Percentiles rank a stretch among this genome's conserved stretches.
Evolutionary conservation across 2,329 filamentous ascomycete species (phyloP).

Genomic region (Boeremia lycopersici): DNA sequence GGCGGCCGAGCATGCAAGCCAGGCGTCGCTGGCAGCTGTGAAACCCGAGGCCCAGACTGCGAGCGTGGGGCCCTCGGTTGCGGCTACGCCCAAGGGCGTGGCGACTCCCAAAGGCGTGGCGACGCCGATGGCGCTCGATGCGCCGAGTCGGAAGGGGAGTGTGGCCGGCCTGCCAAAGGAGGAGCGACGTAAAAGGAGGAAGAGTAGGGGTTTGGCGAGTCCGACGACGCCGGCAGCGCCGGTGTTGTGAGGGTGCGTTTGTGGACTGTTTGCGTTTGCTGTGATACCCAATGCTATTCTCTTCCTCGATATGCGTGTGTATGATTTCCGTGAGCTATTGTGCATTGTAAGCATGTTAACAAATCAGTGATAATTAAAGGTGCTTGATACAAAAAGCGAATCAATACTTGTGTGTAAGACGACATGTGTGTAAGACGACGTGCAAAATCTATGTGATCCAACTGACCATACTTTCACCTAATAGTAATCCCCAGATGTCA

Average conservation of each 20-base stretch:
- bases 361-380: too few species aligned
- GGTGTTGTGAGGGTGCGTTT: conserved; percentile 9
- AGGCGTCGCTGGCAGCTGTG: conserved; percentile 14
- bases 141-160: conserved; percentile 33
- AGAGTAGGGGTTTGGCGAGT: conserved; percentile 46
- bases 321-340: too few species aligned
- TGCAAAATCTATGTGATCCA: too few species aligned
- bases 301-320: too few species aligned
- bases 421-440: too few species aligned
- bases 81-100: conserved; percentile 36
- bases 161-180: conserved; percentile 32
- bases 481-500: too few species aligned
- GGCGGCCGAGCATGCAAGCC: conserved; percentile 40
- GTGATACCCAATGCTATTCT: conserved; percentile 2
- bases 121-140: conserved; percentile 20
- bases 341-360: too few species aligned
- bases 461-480: too few species aligned
- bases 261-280: not conserved
- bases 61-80: conserved; percentile 37
- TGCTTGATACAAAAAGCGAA: too few species aligned
- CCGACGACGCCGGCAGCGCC: conserved; percentile 36
- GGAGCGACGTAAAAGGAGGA: conserved; percentile 45
- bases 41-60: conserved; percentile 29
- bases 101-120: conserved; percentile 30
- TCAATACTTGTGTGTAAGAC: too few species aligned